Evolutionary conservation across 306 rosid genomes (phyloP), one percentile per base, ranked within the genome.

Genomic region (Dryas drummondii): DNA sequence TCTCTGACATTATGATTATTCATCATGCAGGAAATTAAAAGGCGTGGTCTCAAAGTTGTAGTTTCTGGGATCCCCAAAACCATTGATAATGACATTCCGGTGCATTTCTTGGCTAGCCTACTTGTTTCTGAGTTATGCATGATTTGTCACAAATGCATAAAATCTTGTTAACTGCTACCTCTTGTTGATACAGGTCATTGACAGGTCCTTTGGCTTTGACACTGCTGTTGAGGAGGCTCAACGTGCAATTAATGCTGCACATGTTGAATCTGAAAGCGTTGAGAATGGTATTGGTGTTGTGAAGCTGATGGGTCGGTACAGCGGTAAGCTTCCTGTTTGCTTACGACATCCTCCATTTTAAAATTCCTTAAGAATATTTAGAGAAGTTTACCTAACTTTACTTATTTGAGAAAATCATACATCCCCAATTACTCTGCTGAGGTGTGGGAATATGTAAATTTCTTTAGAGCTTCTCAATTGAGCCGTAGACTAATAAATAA

Each of bases 201-300:
- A 94, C 56, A 94, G 71, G 81, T 87, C 99, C 62, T 94, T 94
- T 22, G 99, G 99, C 53, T 94, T 94, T 81, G 99, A 94, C 86
- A 84, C 97, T 56, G 97, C 99, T 58, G 99, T 94, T 76, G 99
- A 94, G 86, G 99, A 94, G 85, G 99, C 99, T 55, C 99, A 94
- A 74, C 97, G 99, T 26, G 99, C 99, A 27, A 94, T 94, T 68
- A 94, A 94, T 77, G 99, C 99, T 27, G 99, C 97, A 26, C 99
- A 92, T 78, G 99, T 94, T 61, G 99, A 94, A 92, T 81, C 97
- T 68, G 89, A 72, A 70, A 94, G 99, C 71, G 9, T 90, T 72
- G 97, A 94, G 81, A 92, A 92, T 83, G 90, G 99, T 59, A 88
- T 94, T 51, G 99, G 97, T 56, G 84, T 94, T 32, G 97, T 94